These are phyloP conservation scores for Pleurotus sapidus DNA, from an alignment of 768 basidiomycete species.

Conservation along the genomic window DNA sequence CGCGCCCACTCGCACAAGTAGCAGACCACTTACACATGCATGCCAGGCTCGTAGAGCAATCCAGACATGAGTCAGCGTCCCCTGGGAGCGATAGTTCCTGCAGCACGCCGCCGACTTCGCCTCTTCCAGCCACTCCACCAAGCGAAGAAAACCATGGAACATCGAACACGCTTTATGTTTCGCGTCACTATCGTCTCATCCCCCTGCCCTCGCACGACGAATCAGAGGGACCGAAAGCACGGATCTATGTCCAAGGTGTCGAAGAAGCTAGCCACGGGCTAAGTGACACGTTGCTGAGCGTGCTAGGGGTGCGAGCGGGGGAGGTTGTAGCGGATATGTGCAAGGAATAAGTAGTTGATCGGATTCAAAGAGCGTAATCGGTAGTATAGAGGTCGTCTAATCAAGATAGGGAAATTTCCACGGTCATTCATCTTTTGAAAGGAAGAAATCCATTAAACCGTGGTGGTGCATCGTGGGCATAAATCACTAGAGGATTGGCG, in stretches of 20 bases:
- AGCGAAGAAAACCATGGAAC: slow-evolving; percentile 10
- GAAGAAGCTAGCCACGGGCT: slow-evolving; percentile 38
- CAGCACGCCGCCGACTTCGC: slow-evolving; percentile 22
- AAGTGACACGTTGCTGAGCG: slow-evolving; percentile 46
- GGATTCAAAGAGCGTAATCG: neutral
- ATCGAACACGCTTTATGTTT: slow-evolving; percentile 28
- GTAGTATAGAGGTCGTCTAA: neutral
- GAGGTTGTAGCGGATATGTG: slow-evolving; percentile 39
- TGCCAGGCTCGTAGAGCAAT: neutral
- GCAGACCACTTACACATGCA: slow-evolving; percentile 12
- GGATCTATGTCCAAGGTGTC: slow-evolving; percentile 33
- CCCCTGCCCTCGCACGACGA: slow-evolving; percentile 16
- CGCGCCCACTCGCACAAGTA: slow-evolving; percentile 7
- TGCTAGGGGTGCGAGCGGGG: slow-evolving; percentile 39
- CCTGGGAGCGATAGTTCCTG: slow-evolving; percentile 17
- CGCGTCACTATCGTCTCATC: slow-evolving; percentile 40
- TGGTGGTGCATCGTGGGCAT: slow-evolving; percentile 58
- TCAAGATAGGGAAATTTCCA: neutral
- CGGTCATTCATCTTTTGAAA: neutral
- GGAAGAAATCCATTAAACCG: slow-evolving; percentile 15
- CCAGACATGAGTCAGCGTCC: slow-evolving; percentile 10
- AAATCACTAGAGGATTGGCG: slow-evolving; percentile 46
- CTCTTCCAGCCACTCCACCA: slow-evolving; percentile 17
- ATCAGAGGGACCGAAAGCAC: slow-evolving; percentile 13
- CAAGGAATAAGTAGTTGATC: neutral